Evolutionary conservation across 352 stramenopile genomes (phyloP).

Genomic region (Pythium coloratum): DNA sequence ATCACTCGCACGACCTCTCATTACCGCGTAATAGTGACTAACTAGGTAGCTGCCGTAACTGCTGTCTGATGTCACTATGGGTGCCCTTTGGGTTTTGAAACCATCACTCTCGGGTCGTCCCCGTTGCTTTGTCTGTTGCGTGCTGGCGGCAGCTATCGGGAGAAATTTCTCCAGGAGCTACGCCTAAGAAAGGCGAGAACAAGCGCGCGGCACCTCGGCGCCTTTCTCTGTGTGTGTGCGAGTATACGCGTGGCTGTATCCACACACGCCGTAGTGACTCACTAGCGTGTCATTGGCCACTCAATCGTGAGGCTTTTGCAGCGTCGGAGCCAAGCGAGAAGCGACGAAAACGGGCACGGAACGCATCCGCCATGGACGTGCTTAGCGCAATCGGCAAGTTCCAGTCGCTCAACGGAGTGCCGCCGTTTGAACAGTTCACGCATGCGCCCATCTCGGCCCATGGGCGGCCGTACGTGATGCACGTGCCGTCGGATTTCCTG

Average conservation of each 20-base stretch:
- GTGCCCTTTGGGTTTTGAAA: slow-evolving; percentile 1
- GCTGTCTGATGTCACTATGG: slow-evolving; percentile 7
- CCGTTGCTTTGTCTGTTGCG: not conserved
- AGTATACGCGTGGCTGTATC: not conserved
- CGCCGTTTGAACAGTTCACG: slow-evolving; percentile 57
- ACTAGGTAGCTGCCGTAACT: not conserved
- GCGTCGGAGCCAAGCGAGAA: not conserved
- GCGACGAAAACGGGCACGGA: not conserved
- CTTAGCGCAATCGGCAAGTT: slow-evolving; percentile 67
- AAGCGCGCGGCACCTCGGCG: not conserved
- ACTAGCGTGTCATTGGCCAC: not conserved
- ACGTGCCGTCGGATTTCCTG: slow-evolving; percentile 60
- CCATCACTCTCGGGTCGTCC: slow-evolving; percentile 16
- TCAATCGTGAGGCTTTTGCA: not conserved
- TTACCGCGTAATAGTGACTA: slow-evolving; percentile 10
- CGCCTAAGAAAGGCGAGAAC: not conserved
- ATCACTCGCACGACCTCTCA: not conserved
- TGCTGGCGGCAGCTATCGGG: not conserved
- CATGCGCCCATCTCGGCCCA: slow-evolving; percentile 54
- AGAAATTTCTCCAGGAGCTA: slow-evolving; percentile 5
- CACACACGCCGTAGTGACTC: not conserved
- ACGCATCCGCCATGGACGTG: slow-evolving; percentile 58
- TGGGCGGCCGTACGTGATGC: slow-evolving; percentile 55
- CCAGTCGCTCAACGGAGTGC: slow-evolving; percentile 42
- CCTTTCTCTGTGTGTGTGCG: not conserved